A percentile compares a stretch with the other conserved stretches of the same genome.
phyloP scores from a whole-genome alignment of 352 stramenopile genomes.

The Pythium dissimile region DNA sequence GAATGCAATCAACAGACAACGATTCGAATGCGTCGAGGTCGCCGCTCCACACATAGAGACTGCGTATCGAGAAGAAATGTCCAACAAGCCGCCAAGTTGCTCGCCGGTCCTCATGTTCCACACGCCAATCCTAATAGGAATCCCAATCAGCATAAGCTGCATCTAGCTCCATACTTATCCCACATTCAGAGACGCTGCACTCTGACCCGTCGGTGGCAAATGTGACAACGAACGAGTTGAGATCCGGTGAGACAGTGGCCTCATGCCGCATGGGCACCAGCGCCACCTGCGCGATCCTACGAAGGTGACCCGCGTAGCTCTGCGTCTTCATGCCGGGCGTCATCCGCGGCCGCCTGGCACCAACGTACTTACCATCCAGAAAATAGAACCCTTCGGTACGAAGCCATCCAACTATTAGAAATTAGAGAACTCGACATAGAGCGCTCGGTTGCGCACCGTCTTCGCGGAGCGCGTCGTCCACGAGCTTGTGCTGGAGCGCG shows the following conservation, averaged over 20 bases:
- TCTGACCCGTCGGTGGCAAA: slow-evolving; percentile 47
- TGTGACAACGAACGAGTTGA: slow-evolving; percentile 24
- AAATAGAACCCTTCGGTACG: slow-evolving; percentile 75
- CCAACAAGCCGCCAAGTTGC: slow-evolving; percentile 25
- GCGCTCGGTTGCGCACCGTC: slow-evolving; percentile 26
- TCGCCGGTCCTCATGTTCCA: slow-evolving; percentile 42
- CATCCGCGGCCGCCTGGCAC: slow-evolving; percentile 34
- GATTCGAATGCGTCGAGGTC: neutral
- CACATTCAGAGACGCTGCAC: neutral
- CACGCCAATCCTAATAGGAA: slow-evolving; percentile 7
- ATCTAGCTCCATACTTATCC: neutral
- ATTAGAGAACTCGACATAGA: neutral
- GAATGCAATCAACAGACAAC: slow-evolving; percentile 25
- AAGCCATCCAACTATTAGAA: neutral
- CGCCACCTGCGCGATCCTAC: slow-evolving; percentile 16
- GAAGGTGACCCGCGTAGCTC: slow-evolving; percentile 32
- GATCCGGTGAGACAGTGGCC: neutral
- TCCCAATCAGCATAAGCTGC: too few species aligned
- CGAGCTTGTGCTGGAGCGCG: slow-evolving; percentile 50
- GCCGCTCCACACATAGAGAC: slow-evolving; percentile 33
- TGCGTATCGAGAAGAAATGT: slow-evolving; percentile 21
- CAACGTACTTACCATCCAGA: slow-evolving; percentile 36
- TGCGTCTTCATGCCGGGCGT: slow-evolving; percentile 55
- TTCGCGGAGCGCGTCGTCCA: slow-evolving; percentile 57
- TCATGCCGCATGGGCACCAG: slow-evolving; percentile 3